Base-by-base conservation (phyloP, 306 rosid species). In the Leucaena leucocephala region DNA sequence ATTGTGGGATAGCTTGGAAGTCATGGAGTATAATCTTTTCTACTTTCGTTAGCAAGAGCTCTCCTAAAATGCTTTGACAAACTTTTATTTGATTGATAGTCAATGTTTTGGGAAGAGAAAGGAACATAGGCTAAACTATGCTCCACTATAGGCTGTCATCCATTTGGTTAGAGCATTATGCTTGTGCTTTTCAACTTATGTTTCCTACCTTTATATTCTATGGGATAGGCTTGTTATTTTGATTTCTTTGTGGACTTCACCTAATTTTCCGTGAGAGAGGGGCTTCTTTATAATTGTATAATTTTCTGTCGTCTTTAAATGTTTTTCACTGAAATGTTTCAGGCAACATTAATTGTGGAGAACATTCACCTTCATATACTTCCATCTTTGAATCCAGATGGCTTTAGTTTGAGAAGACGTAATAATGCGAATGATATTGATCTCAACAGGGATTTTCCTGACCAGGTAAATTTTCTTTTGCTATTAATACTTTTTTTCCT, bases 341-440 rank as follows among this genome's bases (percentile, higher is more conserved):
- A 92, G 98, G 98, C 91, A 21, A 83, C 86, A 55, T 68, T 89
- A 77, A 86, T 92, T 72, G 98, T 95, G 79, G 88, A 95, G 80
- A 89, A 86, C 82, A 86, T 87, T 78, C 98, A 92, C 91, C 98
- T 95, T 85, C 98, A 95, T 86, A 73, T 95, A 72, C 96, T 95
- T 85, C 98, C 98, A 54, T 86, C 98, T 19, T 86, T 95, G 93
- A 95, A 95, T 85, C 98, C 98, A 48, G 98, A 95, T 84, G 98
- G 98, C 48, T 95, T 84, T 89, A 81, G 85, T 80, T 84, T 92
- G 75, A 81, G 87, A 82, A 90, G 66, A 52, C 98, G 98, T 77
- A 90, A 89, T 59, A 95, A 95, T 92, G 97, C 92, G 44, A 92
- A 92, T 66, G 81, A 88, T 69, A 77, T 95, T 86, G 98, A 95